phyloP scores from a whole-genome alignment of 345 rosid species.

The Ricinus communis region DNA sequence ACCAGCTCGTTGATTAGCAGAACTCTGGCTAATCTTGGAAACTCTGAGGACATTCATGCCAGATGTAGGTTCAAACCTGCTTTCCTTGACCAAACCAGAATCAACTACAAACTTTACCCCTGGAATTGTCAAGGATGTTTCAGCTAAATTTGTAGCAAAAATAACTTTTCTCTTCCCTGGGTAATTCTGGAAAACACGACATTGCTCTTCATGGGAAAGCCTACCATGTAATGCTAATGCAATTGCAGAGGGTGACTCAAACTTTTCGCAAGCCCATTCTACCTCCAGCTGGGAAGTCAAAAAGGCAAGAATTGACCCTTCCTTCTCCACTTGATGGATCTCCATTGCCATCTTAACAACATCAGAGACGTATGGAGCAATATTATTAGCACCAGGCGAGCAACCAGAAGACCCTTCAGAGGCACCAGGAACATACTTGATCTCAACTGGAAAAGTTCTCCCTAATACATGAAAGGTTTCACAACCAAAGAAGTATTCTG shows the following conservation, averaged over 20 bases:
- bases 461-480: conserved; percentile 55
- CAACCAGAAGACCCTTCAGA: conserved; percentile 35
- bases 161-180: conserved; percentile 79
- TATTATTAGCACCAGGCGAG: conserved; percentile 19
- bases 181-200: conserved; percentile 54
- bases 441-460: conserved; percentile 76
- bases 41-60: conserved; percentile 88
- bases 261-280: conserved; percentile 87
- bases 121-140: conserved; percentile 91
- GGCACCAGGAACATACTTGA: conserved; percentile 54
- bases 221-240: conserved; percentile 85
- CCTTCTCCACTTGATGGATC: conserved; percentile 59
- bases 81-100: conserved; percentile 83
- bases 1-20: conserved; percentile 89
- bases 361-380: conserved; percentile 61
- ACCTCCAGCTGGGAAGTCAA: conserved; percentile 88
- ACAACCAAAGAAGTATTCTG: conserved; percentile 70
- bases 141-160: conserved; percentile 93
- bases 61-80: conserved; percentile 64
- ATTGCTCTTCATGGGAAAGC: conserved; percentile 71
- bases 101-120: conserved; percentile 90
- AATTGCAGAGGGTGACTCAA: conserved; percentile 53
- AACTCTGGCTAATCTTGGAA: conserved; percentile 71
- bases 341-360: conserved; percentile 59
- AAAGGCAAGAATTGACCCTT: conserved; percentile 86